Evolutionary conservation across 83 land plant species (phyloP).

Genomic region (Picea abies): DNA sequence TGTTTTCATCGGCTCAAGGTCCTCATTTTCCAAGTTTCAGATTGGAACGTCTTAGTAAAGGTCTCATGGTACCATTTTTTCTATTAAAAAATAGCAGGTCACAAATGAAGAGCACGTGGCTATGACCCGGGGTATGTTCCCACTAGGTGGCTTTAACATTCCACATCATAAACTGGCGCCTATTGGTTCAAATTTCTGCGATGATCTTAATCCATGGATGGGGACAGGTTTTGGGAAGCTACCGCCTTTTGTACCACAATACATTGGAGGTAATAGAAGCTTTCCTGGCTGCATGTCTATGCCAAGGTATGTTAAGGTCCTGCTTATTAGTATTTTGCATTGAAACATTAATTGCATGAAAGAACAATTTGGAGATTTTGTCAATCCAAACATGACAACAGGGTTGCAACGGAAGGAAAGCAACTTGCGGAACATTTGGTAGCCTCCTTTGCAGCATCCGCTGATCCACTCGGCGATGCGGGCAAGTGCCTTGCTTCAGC

Average conservation of each 20-base stretch:
- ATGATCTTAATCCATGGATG: slow-evolving; percentile 16
- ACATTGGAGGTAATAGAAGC: slow-evolving; percentile 1
- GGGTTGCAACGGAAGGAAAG: slow-evolving; percentile 13
- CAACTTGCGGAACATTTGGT: slow-evolving; percentile 12
- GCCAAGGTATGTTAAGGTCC: slow-evolving; percentile 17
- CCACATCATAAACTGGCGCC: background rate
- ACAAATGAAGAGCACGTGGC: background rate
- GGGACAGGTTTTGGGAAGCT: slow-evolving; percentile 11
- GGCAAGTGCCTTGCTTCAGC: slow-evolving; percentile 1
- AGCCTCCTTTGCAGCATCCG: slow-evolving; percentile 14
- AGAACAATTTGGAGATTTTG: too few species aligned
- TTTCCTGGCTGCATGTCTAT: slow-evolving; percentile 2
- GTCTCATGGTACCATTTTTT: background rate
- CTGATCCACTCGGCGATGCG: slow-evolving; percentile 5
- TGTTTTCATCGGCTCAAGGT: too few species aligned
- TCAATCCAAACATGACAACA: background rate
- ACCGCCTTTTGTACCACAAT: background rate
- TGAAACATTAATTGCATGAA: too few species aligned
- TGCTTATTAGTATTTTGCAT: background rate
- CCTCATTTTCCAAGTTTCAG: background rate
- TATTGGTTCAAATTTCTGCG: background rate
- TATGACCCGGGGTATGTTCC: slow-evolving; percentile 17
- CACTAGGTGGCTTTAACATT: slow-evolving; percentile 1
- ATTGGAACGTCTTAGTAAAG: background rate
- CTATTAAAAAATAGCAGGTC: background rate